phyloP scores from a whole-genome alignment of 1,284 basidiomycete genomes.

The Spongiforma sp. region DNA sequence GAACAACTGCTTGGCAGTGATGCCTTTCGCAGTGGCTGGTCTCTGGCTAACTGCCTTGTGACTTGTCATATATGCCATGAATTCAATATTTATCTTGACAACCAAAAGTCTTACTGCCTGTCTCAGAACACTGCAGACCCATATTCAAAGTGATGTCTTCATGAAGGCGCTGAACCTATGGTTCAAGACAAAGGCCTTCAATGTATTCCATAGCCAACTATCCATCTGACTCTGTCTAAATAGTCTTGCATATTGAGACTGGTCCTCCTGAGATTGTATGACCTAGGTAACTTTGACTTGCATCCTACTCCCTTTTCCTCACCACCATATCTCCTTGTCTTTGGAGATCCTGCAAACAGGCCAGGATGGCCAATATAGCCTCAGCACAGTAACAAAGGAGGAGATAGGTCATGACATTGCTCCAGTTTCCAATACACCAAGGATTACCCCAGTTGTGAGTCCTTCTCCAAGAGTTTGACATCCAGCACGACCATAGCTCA shows the following conservation, averaged over 20 bases:
- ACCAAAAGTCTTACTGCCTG: slow-evolving; percentile 26
- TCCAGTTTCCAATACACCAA: slow-evolving; percentile 19
- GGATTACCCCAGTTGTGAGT: slow-evolving; percentile 53
- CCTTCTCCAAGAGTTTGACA: background rate
- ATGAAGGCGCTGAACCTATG: slow-evolving; percentile 48
- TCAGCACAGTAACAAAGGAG: slow-evolving; percentile 23
- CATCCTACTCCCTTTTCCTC: slow-evolving; percentile 47
- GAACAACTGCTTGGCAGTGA: slow-evolving; percentile 3
- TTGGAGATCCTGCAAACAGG: slow-evolving; percentile 22
- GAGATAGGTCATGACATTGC: slow-evolving; percentile 5
- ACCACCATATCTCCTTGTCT: slow-evolving; percentile 37
- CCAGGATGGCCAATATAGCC: background rate
- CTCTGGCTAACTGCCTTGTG: slow-evolving; percentile 31
- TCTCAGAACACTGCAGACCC: slow-evolving; percentile 23
- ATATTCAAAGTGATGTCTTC: slow-evolving; percentile 25
- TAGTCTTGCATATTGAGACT: slow-evolving; percentile 25
- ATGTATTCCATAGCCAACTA: slow-evolving; percentile 53
- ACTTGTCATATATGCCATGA: slow-evolving; percentile 31
- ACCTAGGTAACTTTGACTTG: slow-evolving; percentile 53
- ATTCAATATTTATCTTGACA: slow-evolving; percentile 28
- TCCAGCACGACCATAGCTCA: slow-evolving; percentile 12
- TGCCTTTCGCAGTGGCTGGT: slow-evolving; percentile 24
- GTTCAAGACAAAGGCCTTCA: slow-evolving; percentile 59
- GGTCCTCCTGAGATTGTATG: slow-evolving; percentile 48
- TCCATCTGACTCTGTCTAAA: slow-evolving; percentile 35